These are phyloP conservation scores for Dacryopinax primogenitus DNA, from an alignment of 768 basidiomycete species.

Conservation along the genomic window DNA sequence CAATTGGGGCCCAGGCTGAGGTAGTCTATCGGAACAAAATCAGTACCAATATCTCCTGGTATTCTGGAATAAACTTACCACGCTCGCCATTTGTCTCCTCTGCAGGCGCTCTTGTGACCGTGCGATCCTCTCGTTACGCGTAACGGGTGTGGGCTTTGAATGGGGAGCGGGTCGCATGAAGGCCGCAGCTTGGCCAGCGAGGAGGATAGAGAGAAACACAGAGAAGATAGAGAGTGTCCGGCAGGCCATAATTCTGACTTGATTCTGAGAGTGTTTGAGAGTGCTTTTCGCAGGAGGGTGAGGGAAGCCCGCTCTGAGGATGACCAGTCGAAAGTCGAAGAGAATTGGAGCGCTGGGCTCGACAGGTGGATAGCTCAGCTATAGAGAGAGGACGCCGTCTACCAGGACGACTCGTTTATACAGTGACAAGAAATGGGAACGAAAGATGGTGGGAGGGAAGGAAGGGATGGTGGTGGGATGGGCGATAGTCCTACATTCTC, in stretches of 20 bases:
- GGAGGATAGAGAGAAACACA: not conserved
- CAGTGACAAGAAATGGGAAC: not conserved
- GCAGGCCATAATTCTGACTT: not conserved
- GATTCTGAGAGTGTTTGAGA: too few relatives aligned
- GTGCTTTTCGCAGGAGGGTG: not conserved
- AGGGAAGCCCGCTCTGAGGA: not conserved
- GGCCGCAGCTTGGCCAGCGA: not conserved
- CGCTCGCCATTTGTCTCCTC: not conserved
- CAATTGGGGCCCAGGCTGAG: not conserved
- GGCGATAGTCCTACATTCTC: too few relatives aligned
- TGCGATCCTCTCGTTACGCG: not conserved
- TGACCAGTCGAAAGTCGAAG: not conserved
- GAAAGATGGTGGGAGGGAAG: not conserved
- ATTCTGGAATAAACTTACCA: not conserved
- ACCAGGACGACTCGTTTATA: constrained; percentile 1
- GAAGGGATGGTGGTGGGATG: not conserved
- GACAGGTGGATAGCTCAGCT: not conserved
- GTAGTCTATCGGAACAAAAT: not conserved
- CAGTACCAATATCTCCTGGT: not conserved
- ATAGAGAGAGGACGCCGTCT: not conserved
- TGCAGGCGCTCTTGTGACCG: not conserved
- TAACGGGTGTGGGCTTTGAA: not conserved
- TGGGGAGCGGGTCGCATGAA: not conserved
- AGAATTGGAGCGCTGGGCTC: not conserved
- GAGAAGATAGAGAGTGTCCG: not conserved